Percentiles rank a stretch among this genome's conserved stretches.
Conservation (phyloP, 2,329 filamentous ascomycete genomes). For the Lachnellula hyalina region DNA sequence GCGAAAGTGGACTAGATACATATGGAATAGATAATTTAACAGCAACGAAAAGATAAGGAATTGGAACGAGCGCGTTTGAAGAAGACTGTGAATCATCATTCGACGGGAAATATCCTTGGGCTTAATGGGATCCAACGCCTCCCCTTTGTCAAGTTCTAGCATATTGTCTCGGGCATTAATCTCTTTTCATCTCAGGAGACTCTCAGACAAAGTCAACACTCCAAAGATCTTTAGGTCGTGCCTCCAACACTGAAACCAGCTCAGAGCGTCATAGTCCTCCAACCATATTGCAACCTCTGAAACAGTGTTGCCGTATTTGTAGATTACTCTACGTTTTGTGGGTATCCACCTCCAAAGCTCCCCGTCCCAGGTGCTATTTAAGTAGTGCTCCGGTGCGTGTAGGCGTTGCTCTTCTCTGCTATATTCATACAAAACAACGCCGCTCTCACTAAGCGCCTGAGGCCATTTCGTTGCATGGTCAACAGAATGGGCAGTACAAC, state of each 20-base stretch:
- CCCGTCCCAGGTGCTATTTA: constrained; percentile 6
- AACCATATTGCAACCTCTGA: constrained; percentile 10
- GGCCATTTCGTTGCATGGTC: constrained; percentile 10
- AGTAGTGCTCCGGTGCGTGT: constrained; percentile 2
- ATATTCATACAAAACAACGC: constrained; percentile 8
- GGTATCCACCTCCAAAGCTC: constrained; percentile 12
- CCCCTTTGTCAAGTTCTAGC: background rate
- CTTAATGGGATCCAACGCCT: background rate
- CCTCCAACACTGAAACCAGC: constrained; percentile 10
- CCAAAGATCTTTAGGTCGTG: constrained; percentile 9
- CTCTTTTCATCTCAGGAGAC: background rate
- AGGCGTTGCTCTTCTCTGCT: constrained; percentile 2
- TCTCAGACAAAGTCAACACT: background rate
- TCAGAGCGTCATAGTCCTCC: constrained; percentile 13
- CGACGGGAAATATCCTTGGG: background rate
- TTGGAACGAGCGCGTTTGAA: background rate
- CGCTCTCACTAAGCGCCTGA: constrained; percentile 2
- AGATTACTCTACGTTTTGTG: constrained; percentile 7
- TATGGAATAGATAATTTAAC: background rate
- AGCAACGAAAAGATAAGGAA: background rate
- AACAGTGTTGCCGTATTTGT: constrained; percentile 1
- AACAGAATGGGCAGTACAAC: constrained; percentile 7
- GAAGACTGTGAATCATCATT: background rate
- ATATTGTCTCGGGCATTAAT: background rate
- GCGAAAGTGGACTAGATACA: constrained; percentile 22